Evolutionary conservation across 768 basidiomycete species (phyloP).

Genomic region (Podaxis sp.): DNA sequence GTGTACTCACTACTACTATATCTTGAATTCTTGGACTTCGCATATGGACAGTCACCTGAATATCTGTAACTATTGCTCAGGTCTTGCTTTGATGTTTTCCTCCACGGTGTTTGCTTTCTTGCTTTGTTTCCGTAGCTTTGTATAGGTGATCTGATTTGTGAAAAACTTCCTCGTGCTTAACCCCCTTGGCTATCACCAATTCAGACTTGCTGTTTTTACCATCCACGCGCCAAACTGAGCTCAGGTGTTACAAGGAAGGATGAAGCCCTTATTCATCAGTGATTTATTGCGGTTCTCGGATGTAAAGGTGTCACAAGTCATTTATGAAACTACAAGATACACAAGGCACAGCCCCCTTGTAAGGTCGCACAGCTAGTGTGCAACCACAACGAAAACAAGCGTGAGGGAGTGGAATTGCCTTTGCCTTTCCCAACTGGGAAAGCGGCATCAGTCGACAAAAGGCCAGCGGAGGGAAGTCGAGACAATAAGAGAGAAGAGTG

Average conservation of each 20-base stretch:
- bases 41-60: not conserved
- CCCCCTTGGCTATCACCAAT: not conserved
- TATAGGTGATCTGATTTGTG: not conserved
- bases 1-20: not conserved
- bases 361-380: slow-evolving; percentile 3
- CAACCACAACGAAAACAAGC: not conserved
- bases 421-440: slow-evolving; percentile 4
- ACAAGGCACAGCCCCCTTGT: slow-evolving; percentile 13
- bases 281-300: slow-evolving; percentile 7
- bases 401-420: not conserved
- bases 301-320: slow-evolving; percentile 3
- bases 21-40: not conserved
- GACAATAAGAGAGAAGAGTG: slow-evolving; percentile 10
- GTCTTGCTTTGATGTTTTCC: not conserved
- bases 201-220: not conserved
- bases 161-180: not conserved
- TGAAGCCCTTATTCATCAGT: not conserved
- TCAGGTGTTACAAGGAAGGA: not conserved
- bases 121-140: slow-evolving; percentile 6
- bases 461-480: slow-evolving; percentile 10
- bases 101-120: not conserved
- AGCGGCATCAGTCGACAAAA: slow-evolving; percentile 12
- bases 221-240: not conserved
- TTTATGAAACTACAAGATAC: slow-evolving; percentile 6
- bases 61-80: not conserved